Base-by-base conservation (phyloP, 331 rosid species). In the Malus hybrid region DNA sequence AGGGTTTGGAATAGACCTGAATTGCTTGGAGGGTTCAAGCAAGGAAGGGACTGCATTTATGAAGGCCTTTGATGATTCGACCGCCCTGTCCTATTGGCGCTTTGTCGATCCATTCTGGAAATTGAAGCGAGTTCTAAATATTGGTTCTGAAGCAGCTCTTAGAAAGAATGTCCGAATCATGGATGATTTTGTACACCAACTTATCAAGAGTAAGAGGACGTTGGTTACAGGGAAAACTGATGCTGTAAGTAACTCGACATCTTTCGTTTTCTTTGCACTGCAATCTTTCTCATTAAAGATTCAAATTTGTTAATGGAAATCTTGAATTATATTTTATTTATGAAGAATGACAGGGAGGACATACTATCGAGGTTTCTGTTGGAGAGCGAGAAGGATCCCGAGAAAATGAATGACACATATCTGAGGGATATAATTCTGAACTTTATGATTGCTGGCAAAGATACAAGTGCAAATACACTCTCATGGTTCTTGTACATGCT, bases 401-500 rank as follows among this genome's bases (percentile, higher is more conserved):
- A 71, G 67, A 68, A 76, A 55, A 88, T 90, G 90, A 86, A 79
- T 11, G 93, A 93, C 67, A 54, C 69, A 31, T 91, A 87, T 85
- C 71, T 90, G 60, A 88, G 96, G 74, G 97, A 93, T 7, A 88
- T 91, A 78, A 90, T 90, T 74, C 83, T 91, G 63, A 93, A 80
- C 75, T 91, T 93, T 60, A 84, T 93, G 83, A 73, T 93, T 36
- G 97, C 97, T 39, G 94, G 96, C 3, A 91, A 90, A 70, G 97
- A 91, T 82, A 52, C 97, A 0, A 88, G 84, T 77, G 98, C 94
- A 62, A 87, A 67, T 22, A 90, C 98, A 32, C 85, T 91, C 5
- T 88, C 96, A n/a, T 93, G 96, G 97, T 88, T 93, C 89, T 78
- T 90, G 79, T 88, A 86, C 87, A 79, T 91, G 90, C 72, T 93